A percentile compares a stretch with the other conserved stretches of the same genome.
Conservation (phyloP, 169 alveolate genomes). For the Plasmodium gonderi region DNA sequence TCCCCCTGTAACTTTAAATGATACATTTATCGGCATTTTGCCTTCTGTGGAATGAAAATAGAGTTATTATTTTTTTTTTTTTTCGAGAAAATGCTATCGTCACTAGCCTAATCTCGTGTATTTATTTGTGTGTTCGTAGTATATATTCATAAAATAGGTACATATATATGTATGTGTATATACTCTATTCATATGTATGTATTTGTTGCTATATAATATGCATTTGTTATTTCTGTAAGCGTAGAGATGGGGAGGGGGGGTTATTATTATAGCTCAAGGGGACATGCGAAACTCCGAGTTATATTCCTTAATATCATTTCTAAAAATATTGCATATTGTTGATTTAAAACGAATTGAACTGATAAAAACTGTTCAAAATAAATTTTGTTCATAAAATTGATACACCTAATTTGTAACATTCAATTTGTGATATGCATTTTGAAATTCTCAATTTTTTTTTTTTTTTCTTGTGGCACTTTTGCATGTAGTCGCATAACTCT, state of each 20-base stretch:
- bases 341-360: not conserved
- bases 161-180: not conserved
- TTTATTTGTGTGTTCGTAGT: not conserved
- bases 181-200: no score
- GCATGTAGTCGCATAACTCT: not conserved
- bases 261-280: not conserved
- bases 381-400: not conserved
- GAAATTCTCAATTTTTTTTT: not conserved
- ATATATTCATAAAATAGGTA: not conserved
- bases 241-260: no score
- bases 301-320: not conserved
- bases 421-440: not conserved
- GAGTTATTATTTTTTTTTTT: not conserved
- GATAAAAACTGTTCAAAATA: not conserved
- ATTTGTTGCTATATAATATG: no score
- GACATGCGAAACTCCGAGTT: not conserved
- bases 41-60: not conserved
- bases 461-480: not conserved
- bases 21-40: slow-evolving; percentile 74
- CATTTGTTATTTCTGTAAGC: not conserved
- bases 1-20: slow-evolving; percentile 89
- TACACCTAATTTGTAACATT: not conserved
- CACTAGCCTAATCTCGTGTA: not conserved
- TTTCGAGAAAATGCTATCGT: not conserved
- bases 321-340: not conserved